Percentiles rank a stretch among this genome's conserved stretches.
phyloP scores from a whole-genome alignment of 768 basidiomycete species.

The Paxillus ammoniavirescens region DNA sequence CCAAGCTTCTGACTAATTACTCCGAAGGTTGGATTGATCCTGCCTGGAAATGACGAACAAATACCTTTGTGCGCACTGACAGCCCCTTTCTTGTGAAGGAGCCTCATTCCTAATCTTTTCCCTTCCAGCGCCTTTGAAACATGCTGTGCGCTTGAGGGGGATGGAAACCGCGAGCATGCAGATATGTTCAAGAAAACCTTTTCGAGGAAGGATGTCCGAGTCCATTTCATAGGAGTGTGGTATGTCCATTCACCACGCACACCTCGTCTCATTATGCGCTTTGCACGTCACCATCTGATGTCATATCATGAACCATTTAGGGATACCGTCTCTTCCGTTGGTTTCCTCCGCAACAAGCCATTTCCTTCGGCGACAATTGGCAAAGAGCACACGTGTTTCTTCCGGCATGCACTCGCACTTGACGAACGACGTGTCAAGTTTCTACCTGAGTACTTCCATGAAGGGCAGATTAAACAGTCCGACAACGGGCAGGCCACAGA shows the following conservation, averaged over 20 bases:
- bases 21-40: constrained; percentile 33
- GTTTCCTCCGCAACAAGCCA: constrained; percentile 14
- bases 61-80: constrained; percentile 32
- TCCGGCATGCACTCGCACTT: constrained; percentile 35
- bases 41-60: constrained; percentile 33
- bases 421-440: constrained; percentile 37
- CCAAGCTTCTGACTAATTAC: too few species aligned
- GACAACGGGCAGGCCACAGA: too few species aligned
- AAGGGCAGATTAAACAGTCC: constrained; percentile 1
- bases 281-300: background rate
- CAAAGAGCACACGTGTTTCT: constrained; percentile 29
- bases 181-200: constrained; percentile 28
- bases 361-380: constrained; percentile 15
- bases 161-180: constrained; percentile 16
- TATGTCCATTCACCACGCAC: constrained; percentile 4
- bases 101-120: background rate
- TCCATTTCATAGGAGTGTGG: constrained; percentile 38
- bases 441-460: constrained; percentile 27
- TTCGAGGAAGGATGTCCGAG: constrained; percentile 18
- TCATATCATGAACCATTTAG: constrained; percentile 6
- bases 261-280: background rate
- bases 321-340: constrained; percentile 37
- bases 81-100: background rate
- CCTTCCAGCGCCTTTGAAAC: constrained; percentile 31
- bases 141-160: constrained; percentile 14